Evolutionary conservation across 768 basidiomycete species (phyloP).

Genomic region (Panellus pusillus): DNA sequence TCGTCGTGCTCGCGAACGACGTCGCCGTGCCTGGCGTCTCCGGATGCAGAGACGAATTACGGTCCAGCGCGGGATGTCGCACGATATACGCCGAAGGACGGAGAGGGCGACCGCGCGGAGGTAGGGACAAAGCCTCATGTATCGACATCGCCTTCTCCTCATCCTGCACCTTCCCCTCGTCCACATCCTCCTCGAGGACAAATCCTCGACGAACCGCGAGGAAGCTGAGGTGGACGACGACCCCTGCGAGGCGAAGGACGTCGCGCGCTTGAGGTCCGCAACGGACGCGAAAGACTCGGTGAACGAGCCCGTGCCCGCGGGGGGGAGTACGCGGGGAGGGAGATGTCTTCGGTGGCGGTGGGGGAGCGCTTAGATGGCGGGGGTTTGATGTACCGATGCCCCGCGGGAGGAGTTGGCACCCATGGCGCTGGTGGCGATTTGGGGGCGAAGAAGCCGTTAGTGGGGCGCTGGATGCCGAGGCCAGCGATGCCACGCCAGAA

Average conservation of each 20-base stretch:
- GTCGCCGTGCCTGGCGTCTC: slow-evolving; percentile 35
- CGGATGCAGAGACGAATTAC: neutral
- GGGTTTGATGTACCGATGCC: neutral
- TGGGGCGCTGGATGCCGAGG: neutral
- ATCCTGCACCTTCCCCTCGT: neutral
- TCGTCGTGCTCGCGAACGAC: slow-evolving; percentile 22
- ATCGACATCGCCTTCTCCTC: neutral
- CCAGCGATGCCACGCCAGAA: neutral
- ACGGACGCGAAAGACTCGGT: neutral
- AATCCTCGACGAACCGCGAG: slow-evolving; percentile 29
- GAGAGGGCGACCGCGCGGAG: slow-evolving; percentile 36
- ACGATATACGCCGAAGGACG: slow-evolving; percentile 5
- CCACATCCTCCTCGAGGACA: neutral
- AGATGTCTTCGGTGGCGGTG: neutral
- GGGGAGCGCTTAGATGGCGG: slow-evolving; percentile 5
- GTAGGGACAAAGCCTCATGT: slow-evolving; percentile 22
- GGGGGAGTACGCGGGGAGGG: slow-evolving; percentile 1
- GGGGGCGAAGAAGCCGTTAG: slow-evolving; percentile 11
- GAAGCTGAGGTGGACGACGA: slow-evolving; percentile 12
- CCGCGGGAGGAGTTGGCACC: slow-evolving; percentile 14
- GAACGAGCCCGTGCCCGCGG: neutral
- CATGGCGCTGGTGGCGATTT: slow-evolving; percentile 39
- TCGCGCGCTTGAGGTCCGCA: slow-evolving; percentile 3
- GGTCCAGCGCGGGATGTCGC: neutral
- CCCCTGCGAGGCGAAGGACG: neutral